Evolutionary conservation across 1,284 basidiomycete genomes (phyloP).

Genomic region (Limonomyces culmigenus): DNA sequence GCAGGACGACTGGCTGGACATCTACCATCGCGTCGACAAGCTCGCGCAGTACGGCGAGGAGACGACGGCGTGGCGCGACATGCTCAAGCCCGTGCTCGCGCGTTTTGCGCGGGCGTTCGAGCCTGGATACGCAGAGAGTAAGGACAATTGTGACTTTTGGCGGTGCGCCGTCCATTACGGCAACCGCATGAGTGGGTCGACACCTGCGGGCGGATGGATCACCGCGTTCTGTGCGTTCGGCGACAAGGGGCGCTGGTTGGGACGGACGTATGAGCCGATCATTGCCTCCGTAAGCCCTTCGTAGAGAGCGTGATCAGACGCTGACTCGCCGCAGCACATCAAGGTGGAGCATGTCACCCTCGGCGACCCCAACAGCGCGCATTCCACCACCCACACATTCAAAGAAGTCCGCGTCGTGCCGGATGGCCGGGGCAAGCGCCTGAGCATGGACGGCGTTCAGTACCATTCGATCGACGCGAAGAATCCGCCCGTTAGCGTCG

Average conservation of each 20-base stretch:
- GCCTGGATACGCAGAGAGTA: neutral
- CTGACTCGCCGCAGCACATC: neutral
- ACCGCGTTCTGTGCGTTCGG: slow-evolving; percentile 22
- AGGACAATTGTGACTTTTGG: slow-evolving; percentile 20
- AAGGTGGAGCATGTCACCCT: neutral
- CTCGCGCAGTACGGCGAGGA: slow-evolving; percentile 19
- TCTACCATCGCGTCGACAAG: slow-evolving; percentile 17
- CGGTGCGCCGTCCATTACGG: slow-evolving; percentile 11
- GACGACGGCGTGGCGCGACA: slow-evolving; percentile 15
- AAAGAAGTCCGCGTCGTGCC: too few species aligned
- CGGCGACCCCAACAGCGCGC: neutral
- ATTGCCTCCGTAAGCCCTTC: neutral
- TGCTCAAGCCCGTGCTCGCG: slow-evolving; percentile 18
- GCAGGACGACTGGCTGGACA: slow-evolving; percentile 18
- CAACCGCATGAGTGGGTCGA: slow-evolving; percentile 9
- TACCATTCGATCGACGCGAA: slow-evolving; percentile 18
- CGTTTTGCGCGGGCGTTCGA: slow-evolving; percentile 20
- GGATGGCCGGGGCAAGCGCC: too few species aligned
- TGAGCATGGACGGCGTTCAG: slow-evolving; percentile 17
- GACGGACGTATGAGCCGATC: slow-evolving; percentile 1
- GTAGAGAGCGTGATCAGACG: neutral
- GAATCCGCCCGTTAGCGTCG: slow-evolving; percentile 18
- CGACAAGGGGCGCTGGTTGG: slow-evolving; percentile 17
- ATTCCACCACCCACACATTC: too few species aligned
- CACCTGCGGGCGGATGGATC: slow-evolving; percentile 17